Conservation (phyloP, 305 asterid species). For the Ajuga reptans region DNA sequence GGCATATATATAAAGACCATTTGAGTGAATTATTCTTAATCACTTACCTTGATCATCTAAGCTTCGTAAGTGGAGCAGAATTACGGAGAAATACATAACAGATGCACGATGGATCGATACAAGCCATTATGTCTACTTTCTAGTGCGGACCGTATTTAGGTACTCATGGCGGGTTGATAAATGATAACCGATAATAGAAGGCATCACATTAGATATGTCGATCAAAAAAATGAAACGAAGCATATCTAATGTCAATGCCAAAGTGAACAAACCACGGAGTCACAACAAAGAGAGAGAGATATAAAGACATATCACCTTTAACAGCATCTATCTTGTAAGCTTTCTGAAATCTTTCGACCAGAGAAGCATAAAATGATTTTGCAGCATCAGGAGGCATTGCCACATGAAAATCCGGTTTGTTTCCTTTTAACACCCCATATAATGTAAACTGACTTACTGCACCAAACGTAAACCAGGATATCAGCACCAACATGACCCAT, state of each 20-base stretch:
- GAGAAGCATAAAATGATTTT: constrained; percentile 58
- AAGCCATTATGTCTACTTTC: not conserved
- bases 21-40: not conserved
- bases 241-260: not conserved
- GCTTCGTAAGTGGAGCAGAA: not conserved
- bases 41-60: not conserved
- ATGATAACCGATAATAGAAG: no score
- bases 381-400: constrained; percentile 91
- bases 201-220: not conserved
- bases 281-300: not conserved
- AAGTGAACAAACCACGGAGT: not conserved
- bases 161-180: not conserved
- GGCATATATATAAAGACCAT: not conserved
- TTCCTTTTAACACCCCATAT: constrained; percentile 76
- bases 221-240: not conserved
- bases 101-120: not conserved
- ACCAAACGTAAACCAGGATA: constrained; percentile 20
- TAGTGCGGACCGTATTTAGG: not conserved
- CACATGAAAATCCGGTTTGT: constrained; percentile 92
- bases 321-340: constrained; percentile 57
- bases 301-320: constrained; percentile 43
- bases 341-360: constrained; percentile 67
- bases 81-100: not conserved
- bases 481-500: not conserved
- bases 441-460: constrained; percentile 93